Evolutionary conservation across 1,284 basidiomycete species (phyloP), one percentile per base, ranked within the genome.

Genomic region (Phaffia rhodozyma): DNA sequence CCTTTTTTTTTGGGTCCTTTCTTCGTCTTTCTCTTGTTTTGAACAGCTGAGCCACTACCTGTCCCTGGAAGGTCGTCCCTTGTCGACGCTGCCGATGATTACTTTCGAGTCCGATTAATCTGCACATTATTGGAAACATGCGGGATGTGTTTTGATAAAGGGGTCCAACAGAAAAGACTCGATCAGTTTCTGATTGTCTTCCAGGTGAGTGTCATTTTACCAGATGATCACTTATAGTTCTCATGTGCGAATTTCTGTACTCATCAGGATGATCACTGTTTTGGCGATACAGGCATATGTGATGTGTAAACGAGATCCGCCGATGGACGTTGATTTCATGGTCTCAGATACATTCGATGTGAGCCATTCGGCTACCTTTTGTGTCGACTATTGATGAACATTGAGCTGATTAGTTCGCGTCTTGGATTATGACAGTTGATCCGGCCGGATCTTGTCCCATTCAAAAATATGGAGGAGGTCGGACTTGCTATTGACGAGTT

Each of bases 271-370:
- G 38, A 2, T 43, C 13, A 7, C 16, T 11, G 13, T 43, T 16
- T 16, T 72, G 23, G 47, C 54, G 48, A 53, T 32, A 55, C 69
- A 93, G 89, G 84, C 91, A 66, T 97, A 96, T 74, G 80, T 89
- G 5, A 79, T 86, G 18, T 90, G 88, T 78, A 99, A 99, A 77
- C 80, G 85, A 27, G 79, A 85, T 13, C 74, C 94, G 51, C 88
- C 96, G 0, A 94, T 97, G 89, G 96, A 99, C 66, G 86, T 97
- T 21, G 93, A 96, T 66, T 98, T 97, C 73, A 94, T 97, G 91
- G 75, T 97, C 11, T 84, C 84, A 2, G 94, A 97, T 73, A 94
- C 93, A 0, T 76, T 97, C 16, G 93, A 97, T 78, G 89, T 88
- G 69, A 70, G 76, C 65, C 56, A 25, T 49, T 49, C n/a, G 16